These are phyloP conservation scores for Sanghuangporus weigelae DNA, from an alignment of 1,284 basidiomycete species.

Conservation along the genomic window DNA sequence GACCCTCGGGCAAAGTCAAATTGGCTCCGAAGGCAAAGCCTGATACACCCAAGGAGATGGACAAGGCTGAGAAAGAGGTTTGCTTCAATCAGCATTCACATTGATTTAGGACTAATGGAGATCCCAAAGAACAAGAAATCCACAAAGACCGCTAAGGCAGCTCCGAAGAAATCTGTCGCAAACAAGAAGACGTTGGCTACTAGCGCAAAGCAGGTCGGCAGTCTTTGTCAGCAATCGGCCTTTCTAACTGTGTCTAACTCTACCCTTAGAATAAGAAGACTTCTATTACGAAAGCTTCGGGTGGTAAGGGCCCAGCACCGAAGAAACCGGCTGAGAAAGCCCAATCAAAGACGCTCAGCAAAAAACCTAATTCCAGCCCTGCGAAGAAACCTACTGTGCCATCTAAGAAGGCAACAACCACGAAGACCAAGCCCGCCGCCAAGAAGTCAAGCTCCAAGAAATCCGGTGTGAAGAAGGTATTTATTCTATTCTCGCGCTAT, in stretches of 20 bases:
- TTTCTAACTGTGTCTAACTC: neutral
- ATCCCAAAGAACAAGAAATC: conserved; percentile 24
- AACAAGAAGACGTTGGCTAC: conserved; percentile 8
- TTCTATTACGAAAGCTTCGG: neutral
- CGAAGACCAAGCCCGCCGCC: conserved; percentile 3
- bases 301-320: conserved; percentile 27
- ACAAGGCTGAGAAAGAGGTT: conserved; percentile 10
- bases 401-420: conserved; percentile 25
- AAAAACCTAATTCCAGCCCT: neutral
- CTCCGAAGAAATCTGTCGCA: neutral
- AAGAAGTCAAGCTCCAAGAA: conserved; percentile 37
- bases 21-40: conserved; percentile 46
- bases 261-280: conserved; percentile 12
- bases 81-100: conserved; percentile 23
- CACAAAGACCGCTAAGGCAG: neutral
- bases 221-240: no score
- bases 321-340: conserved; percentile 35
- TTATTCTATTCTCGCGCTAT: neutral
- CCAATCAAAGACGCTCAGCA: neutral
- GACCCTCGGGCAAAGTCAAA: conserved; percentile 69
- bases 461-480: conserved; percentile 37
- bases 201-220: conserved; percentile 8
- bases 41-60: conserved; percentile 59
- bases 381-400: conserved; percentile 4
- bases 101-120: conserved; percentile 34